Evolutionary conservation across 2,329 filamentous ascomycete species (phyloP).

Genomic region (Colletotrichum higginsianum): DNA sequence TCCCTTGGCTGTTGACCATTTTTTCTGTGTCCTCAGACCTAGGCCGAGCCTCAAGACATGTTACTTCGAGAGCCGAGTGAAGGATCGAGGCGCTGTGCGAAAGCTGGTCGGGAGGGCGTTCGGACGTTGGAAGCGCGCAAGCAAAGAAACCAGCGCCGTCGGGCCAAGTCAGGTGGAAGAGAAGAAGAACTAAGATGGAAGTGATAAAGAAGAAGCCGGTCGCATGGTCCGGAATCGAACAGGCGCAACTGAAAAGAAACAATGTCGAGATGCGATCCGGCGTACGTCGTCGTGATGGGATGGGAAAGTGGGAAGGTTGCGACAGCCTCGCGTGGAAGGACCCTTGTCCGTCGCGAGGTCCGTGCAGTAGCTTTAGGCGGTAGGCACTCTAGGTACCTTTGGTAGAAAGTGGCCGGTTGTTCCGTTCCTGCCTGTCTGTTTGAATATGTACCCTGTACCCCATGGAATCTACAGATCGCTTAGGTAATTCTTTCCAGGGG

Average conservation of each 20-base stretch:
- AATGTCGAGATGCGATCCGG: slow-evolving; percentile 26
- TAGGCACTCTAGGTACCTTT: slow-evolving; percentile 4
- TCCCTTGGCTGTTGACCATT: slow-evolving; percentile 38
- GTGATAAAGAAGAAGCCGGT: background rate
- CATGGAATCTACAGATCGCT: background rate
- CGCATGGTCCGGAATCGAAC: slow-evolving; percentile 12
- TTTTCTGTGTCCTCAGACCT: slow-evolving; percentile 32
- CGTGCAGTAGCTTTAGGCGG: slow-evolving; percentile 39
- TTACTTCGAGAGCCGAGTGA: slow-evolving; percentile 17
- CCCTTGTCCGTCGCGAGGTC: slow-evolving; percentile 37
- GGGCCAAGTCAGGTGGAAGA: background rate
- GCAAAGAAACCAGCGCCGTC: background rate
- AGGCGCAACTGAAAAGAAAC: slow-evolving; percentile 17
- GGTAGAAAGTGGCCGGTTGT: slow-evolving; percentile 37
- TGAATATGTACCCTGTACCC: background rate
- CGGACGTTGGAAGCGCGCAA: slow-evolving; percentile 16
- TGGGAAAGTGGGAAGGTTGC: slow-evolving; percentile 42
- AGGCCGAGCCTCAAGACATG: slow-evolving; percentile 32
- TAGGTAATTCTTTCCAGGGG: slow-evolving; percentile 18
- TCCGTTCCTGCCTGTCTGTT: slow-evolving; percentile 32
- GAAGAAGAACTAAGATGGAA: background rate
- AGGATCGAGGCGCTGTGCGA: slow-evolving; percentile 12
- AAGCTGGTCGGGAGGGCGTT: slow-evolving; percentile 20
- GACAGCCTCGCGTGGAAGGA: slow-evolving; percentile 43
- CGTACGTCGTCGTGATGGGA: slow-evolving; percentile 34